Base-by-base conservation (phyloP, 495 filamentous ascomycete genomes). In the Penicillium robsamsonii region DNA sequence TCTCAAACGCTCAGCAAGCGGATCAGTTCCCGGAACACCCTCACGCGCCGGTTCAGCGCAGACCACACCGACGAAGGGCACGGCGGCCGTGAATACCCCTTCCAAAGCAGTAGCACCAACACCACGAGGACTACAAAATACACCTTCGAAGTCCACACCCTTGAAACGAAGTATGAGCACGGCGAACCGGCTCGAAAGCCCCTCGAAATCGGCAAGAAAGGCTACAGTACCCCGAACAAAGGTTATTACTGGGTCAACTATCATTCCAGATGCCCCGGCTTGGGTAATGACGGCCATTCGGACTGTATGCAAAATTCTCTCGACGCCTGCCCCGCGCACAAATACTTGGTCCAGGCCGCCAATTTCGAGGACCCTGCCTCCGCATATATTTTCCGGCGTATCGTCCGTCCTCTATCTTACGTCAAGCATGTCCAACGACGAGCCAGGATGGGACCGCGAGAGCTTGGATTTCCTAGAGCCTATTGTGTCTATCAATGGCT, bases 251-350 rank as follows among this genome's bases (percentile, higher is more conserved):
- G 55, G 30, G 18, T 70, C 68, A 5, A 70, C 65, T 3, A 70
- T 65, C 46, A 75, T 75, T 43, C 70, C 71, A 50, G 75, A 81
- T 51, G 71, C 87, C 18, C 88, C 86, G 0, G 70, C 72, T 17
- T 92, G 87, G 88, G 73, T 85, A 18, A 84, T 86, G 71, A 81
- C 84, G 9, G 79, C 79, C 4, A 81, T 90, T 29, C 81, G 87
- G 22, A 79, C 77, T 30, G 71, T 94, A 5, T 88, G 86, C 70
- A 79, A 87, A 58, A 76, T 74, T 27, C 81, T 89, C 66, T 77
- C 81, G 2, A 78, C 76, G 5, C 75, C 81, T 52, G 74, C 74
- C 44, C 71, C 76, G 13, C 68, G 73, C n/a, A 76, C 69, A 57
- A 77, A 64, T 37, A 69, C 72, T 29, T 75, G 71, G 72, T 77